Conservation (phyloP, 139 green algal genomes). For the Chlorella sp. region DNA sequence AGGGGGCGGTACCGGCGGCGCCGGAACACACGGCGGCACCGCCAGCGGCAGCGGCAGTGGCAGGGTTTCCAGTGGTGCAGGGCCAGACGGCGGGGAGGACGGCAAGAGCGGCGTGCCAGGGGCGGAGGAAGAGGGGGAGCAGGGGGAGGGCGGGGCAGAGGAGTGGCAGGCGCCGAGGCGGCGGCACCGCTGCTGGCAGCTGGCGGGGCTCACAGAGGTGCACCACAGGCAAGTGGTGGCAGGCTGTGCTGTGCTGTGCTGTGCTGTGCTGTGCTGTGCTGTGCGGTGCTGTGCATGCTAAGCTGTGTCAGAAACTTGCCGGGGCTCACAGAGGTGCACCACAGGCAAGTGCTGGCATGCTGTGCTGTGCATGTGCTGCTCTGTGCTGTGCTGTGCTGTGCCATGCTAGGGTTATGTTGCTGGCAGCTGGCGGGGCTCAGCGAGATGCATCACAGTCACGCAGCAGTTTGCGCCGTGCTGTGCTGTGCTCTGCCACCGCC, state of each 20-base stretch:
- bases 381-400: not conserved
- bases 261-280: not conserved
- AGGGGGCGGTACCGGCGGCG: not conserved
- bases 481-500: no score
- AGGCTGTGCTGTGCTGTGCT: not conserved
- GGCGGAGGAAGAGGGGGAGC: not conserved
- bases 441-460: not conserved
- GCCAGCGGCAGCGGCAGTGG: not conserved
- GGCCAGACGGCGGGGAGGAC: no score
- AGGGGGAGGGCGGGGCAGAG: not conserved
- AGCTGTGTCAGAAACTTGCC: no score
- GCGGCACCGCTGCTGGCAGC: conserved; percentile 44
- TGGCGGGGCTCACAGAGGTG: conserved; percentile 48
- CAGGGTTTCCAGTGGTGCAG: not conserved
- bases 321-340: no score
- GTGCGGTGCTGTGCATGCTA: no score
- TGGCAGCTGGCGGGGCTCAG: no score
- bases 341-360: not conserved
- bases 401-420: no score
- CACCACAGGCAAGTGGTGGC: conserved; percentile 46
- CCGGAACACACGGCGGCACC: not conserved
- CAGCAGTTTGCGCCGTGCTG: no score
- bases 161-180: conserved; percentile 18
- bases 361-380: not conserved
- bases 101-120: not conserved